These are phyloP conservation scores for Geranomyces variabilis DNA, from an alignment of 192 early-diverging fungal species.

Conservation along the genomic window DNA sequence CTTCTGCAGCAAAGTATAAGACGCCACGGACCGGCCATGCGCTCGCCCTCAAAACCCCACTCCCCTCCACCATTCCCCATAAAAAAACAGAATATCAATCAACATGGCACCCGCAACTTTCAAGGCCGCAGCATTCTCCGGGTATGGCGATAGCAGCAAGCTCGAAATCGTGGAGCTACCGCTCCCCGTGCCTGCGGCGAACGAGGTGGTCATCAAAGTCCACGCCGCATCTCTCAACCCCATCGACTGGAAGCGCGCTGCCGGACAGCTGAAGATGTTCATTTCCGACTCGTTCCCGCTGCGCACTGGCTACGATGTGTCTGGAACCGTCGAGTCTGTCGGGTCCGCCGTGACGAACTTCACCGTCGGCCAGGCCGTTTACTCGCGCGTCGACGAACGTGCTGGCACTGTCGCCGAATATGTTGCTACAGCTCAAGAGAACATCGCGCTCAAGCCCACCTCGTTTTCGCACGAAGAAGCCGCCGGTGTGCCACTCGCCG, in stretches of 20 bases:
- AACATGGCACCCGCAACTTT: conserved; percentile 1
- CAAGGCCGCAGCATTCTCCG: conserved; percentile 17
- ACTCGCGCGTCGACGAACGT: conserved; percentile 37
- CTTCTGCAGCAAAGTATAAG: no score
- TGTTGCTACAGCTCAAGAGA: conserved; percentile 8
- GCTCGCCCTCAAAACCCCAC: no score
- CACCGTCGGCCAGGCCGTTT: conserved; percentile 55
- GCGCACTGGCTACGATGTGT: conserved; percentile 56
- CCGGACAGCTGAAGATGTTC: conserved; percentile 42
- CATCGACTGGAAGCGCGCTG: conserved; percentile 55
- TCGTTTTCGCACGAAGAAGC: conserved; percentile 45
- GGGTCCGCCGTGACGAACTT: conserved; percentile 46
- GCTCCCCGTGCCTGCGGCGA: neutral
- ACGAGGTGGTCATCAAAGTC: conserved; percentile 37
- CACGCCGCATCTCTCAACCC: conserved; percentile 59
- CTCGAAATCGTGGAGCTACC: conserved; percentile 8
- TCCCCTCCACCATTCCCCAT: no score
- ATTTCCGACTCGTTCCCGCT: conserved; percentile 41
- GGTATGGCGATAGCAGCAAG: conserved; percentile 15
- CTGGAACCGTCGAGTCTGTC: conserved; percentile 47
- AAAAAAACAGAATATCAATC: no score
- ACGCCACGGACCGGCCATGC: no score
- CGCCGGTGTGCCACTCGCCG: conserved; percentile 55
- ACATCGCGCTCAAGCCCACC: conserved; percentile 40
- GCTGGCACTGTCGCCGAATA: conserved; percentile 33